A percentile compares a stretch with the other conserved stretches of the same genome.
Conservation (phyloP, 139 green algal genomes). For the Chlamydomonas incerta region DNA sequence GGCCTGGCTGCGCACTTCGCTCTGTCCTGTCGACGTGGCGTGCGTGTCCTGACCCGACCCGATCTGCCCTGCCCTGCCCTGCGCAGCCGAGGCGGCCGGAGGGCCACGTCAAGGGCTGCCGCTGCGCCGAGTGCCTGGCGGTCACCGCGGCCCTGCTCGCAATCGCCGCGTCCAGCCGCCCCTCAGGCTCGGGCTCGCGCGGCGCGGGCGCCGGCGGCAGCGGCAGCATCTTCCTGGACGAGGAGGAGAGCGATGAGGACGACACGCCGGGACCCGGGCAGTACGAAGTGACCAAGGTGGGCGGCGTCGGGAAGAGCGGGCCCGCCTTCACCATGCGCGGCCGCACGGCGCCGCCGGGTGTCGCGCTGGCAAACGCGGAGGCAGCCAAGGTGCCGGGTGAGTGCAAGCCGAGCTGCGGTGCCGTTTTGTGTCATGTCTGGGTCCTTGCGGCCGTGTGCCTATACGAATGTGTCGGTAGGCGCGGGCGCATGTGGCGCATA, state of each 20-base stretch:
- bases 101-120: constrained; percentile 5
- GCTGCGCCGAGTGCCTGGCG: constrained; percentile 10
- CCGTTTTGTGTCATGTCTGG: too few species aligned
- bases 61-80: not conserved
- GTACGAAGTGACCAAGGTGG: constrained; percentile 19
- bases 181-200: not conserved
- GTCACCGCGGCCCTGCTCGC: not conserved
- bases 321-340: constrained; percentile 53
- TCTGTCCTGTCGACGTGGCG: not conserved
- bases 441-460: too few species aligned
- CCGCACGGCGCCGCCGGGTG: not conserved
- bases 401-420: too few species aligned
- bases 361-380: constrained; percentile 6
- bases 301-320: constrained; percentile 2
- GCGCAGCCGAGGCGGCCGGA: not conserved
- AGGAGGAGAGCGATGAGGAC: not conserved
- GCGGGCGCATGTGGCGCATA: too few species aligned
- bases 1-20: too few species aligned
- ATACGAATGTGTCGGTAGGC: too few species aligned
- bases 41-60: too few species aligned
- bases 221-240: not conserved
- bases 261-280: constrained; percentile 24
- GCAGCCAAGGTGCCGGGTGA: constrained; percentile 20
- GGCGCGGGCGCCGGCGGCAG: too few species aligned
- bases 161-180: too few species aligned